Evolutionary conservation across 2,329 filamentous ascomycete genomes (phyloP).

Genomic region (Aspergillus candidus): DNA sequence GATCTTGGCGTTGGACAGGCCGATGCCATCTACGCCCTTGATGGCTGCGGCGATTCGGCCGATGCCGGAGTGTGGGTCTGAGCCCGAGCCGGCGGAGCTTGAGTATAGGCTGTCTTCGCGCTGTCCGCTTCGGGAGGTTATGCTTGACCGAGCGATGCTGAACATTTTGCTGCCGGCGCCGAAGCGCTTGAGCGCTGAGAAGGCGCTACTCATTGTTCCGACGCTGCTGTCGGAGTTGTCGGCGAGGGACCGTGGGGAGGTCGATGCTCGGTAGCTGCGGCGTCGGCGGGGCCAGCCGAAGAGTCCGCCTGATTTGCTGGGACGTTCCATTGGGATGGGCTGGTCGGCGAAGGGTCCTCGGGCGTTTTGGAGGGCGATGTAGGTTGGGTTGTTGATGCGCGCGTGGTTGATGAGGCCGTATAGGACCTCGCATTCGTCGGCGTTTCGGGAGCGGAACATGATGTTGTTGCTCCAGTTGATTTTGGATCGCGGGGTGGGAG

Average conservation of each 20-base stretch:
- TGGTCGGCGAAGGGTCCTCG: constrained; percentile 53
- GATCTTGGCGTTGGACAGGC: constrained; percentile 67
- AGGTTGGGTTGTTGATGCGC: constrained; percentile 87
- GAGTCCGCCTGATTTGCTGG: constrained; percentile 35
- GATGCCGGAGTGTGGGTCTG: constrained; percentile 53
- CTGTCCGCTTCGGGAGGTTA: constrained; percentile 53
- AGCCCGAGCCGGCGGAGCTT: constrained; percentile 43
- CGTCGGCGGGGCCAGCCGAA: constrained; percentile 48
- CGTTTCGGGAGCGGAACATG: constrained; percentile 77
- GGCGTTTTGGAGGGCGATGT: constrained; percentile 70
- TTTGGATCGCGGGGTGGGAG: constrained; percentile 65
- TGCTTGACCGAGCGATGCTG: constrained; percentile 73
- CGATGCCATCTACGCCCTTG: constrained; percentile 57
- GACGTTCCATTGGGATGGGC: constrained; percentile 46
- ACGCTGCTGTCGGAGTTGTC: constrained; percentile 68
- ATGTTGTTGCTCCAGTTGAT: constrained; percentile 70
- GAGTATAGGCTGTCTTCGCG: constrained; percentile 54
- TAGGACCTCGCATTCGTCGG: constrained; percentile 71
- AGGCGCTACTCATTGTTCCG: constrained; percentile 70
- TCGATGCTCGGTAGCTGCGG: constrained; percentile 53
- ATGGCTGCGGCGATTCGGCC: constrained; percentile 43
- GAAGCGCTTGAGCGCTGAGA: constrained; percentile 70
- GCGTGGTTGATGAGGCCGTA: constrained; percentile 84
- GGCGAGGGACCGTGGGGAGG: constrained; percentile 50
- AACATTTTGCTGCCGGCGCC: constrained; percentile 68